phyloP scores from a whole-genome alignment of 176 grass and related monocot genomes.

The Alloteropsis semialata region DNA sequence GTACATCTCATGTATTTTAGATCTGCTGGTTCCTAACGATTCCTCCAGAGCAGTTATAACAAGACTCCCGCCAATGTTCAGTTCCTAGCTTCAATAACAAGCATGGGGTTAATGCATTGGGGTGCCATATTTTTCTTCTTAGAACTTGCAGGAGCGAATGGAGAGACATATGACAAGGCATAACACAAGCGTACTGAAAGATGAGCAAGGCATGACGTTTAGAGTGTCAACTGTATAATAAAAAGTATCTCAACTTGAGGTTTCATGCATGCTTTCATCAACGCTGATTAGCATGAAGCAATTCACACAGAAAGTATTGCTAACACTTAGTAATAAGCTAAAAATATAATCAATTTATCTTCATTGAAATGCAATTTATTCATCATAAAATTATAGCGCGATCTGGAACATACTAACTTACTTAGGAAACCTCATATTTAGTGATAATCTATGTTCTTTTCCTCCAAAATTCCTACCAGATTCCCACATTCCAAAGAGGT shows the following conservation, averaged over 20 bases:
- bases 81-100: conserved; percentile 81
- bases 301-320: not conserved
- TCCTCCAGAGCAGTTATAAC: conserved; percentile 80
- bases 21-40: conserved; percentile 69
- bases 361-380: not conserved
- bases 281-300: not conserved
- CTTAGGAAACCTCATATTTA: conserved; percentile 17
- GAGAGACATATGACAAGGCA: not conserved
- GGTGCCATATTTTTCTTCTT: not conserved
- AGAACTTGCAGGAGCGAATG: not conserved
- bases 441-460: not conserved
- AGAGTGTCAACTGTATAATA: not conserved
- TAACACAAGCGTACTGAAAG: conserved; percentile 16
- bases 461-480: not conserved
- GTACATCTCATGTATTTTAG: conserved; percentile 95
- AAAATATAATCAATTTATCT: not conserved
- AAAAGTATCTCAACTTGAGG: not conserved
- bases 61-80: conserved; percentile 90
- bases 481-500: not conserved
- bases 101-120: conserved; percentile 33
- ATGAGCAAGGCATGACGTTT: not conserved
- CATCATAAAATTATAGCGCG: not conserved
- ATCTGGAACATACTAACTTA: not conserved
- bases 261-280: not conserved
- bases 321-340: conserved; percentile 11